Base-by-base conservation (phyloP, 164 flowering plant genomes). In the Kalanchoe fedtschenkoi region DNA sequence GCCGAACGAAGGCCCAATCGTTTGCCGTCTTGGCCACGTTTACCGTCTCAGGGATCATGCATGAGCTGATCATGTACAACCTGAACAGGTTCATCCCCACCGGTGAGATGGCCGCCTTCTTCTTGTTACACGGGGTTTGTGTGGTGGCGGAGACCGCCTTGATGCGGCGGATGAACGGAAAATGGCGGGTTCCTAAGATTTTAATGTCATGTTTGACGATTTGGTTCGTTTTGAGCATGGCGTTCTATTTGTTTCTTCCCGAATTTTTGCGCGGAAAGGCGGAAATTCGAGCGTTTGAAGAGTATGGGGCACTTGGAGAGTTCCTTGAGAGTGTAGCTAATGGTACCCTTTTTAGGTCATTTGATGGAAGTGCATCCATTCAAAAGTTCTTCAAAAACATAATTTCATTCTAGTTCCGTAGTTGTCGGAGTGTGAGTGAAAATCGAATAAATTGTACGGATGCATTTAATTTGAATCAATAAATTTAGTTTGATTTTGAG, bases 31-130 rank as follows among this genome's bases (percentile, higher is more conserved):
- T 80, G 38, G 64, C 35, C 9, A 76, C 83, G 7, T 81, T 83
- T 39, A 15, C 70, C 17, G 83, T 68, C 6, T 81, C 87, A 14
- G 85, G 51, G 0, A 1, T 79, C 0, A 83, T 83, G 81, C 85
- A 81, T 46, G 83, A 78, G 75, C 58, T 78, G 26, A 64, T 81
- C 1, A 76, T 71, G 47, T 83, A 41, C 59, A 70, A 79, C 69
- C 1, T 78, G 33, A 71, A 70, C 8, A 64, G 77, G 6, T 57
- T 37, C 61, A 43, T 26, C 34, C 79, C 78, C 34, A 71, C 69
- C 11, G 63, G 83, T 78, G 80, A 74, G 58, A 33, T 62, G 21
- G 64, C 72, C 22, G 54, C 61, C 28, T 81, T 74, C 68, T 81
- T 78, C 22, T 34, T 76, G 14, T 22, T 78, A 1, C 77, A 81